Evolutionary conservation across 1,284 basidiomycete genomes (phyloP), one percentile per base, ranked within the genome.

Genomic region (Melampsora americana): DNA sequence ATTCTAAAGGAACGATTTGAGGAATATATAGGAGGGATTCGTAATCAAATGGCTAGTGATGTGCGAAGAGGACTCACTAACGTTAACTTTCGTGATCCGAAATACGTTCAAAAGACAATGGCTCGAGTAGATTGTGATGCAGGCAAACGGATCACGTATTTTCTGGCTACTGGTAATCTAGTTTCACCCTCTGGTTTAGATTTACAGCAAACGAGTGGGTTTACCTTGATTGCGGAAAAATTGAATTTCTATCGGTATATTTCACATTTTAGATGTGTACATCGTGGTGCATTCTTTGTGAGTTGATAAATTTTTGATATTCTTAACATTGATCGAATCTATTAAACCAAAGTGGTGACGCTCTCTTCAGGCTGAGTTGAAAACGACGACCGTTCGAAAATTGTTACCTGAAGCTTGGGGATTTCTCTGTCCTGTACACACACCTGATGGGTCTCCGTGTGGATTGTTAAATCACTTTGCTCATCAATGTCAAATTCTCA

Each of bases 191-290:
- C 93, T 0, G 96, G 96, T 78, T 89, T 99, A 72, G 96, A 99
- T 84, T 85, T 99, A 23, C 95, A 99, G 83, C 96, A 99, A 84
- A 91, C 93, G 0, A 91, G 92, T 20, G 96, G 96, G 64, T 99
- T 96, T 85, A 98, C 96, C 4, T 95, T 99, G 80, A 92, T 99
- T 62, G 96, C 95, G 2, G 96, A 99, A 85, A 99, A 99, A 85
- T 87, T 99, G 79, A 99, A 99, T 84, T 99, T 95, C 88, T 91
- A 92, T 82, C 93, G 96, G 65, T 99, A 98, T 84, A 93, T 99
- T 83, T 92, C 92, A 80, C 96, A 99, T 85, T 99, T 99, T 86
- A 88, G 96, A 75, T 97, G 92, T 83, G 95, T 99, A 60, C 96
- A 99, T 85, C 92, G 96, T 85, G 96, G 96, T 84, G 94, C 96